Evolutionary conservation across 2,329 filamentous ascomycete species (phyloP).

Genomic region (Phialophora verrucosa): DNA sequence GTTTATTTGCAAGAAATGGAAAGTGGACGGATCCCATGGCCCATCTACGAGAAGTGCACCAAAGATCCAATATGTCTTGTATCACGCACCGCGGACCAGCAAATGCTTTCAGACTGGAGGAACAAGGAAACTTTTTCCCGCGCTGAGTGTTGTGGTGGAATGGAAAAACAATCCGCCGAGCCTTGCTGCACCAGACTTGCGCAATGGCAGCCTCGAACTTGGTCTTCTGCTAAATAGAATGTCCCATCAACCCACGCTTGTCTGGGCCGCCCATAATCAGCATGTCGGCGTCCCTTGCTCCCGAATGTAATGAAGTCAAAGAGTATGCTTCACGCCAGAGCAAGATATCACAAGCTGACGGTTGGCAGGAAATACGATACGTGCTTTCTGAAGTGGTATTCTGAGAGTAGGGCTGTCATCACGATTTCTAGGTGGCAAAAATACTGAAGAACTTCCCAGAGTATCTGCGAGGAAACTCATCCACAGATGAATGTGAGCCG

Average conservation of each 20-base stretch:
- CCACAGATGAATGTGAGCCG: conserved; percentile 81
- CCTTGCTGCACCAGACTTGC: not conserved
- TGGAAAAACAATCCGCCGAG: not conserved
- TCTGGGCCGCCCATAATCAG: not conserved
- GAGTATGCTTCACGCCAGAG: conserved; percentile 66
- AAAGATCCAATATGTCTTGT: not conserved
- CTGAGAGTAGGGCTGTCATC: conserved; percentile 73
- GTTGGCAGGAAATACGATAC: conserved; percentile 82
- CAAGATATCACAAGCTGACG: not conserved
- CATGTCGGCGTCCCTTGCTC: conserved; percentile 90
- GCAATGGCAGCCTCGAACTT: not conserved
- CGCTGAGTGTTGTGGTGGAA: not conserved
- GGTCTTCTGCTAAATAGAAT: not conserved
- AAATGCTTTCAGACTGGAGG: not conserved
- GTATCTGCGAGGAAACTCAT: conserved; percentile 84
- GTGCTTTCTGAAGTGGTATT: conserved; percentile 99
- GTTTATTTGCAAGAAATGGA: not conserved
- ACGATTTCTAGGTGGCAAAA: conserved; percentile 28
- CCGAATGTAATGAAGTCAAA: conserved; percentile 94
- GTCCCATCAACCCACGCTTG: not conserved
- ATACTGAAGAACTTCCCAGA: conserved; percentile 59
- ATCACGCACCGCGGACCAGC: not conserved
- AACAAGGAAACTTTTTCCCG: not conserved
- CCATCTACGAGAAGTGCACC: too few relatives aligned
- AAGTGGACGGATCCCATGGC: too few relatives aligned